These are phyloP conservation scores for Fagus crenata DNA, from an alignment of 306 rosid genomes.

Conservation along the genomic window DNA sequence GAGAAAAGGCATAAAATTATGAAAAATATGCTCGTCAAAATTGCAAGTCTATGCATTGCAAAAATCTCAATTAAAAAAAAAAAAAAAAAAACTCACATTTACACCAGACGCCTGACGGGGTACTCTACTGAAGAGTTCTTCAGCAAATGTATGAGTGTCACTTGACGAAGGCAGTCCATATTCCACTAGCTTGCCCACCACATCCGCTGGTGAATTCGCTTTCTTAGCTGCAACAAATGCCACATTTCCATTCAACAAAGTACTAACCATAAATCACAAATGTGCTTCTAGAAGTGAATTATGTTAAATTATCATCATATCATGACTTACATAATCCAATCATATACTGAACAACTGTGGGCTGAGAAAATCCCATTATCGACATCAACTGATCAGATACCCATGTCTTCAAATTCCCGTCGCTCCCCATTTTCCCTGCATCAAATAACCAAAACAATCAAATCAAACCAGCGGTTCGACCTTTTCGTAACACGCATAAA, in stretches of 20 bases:
- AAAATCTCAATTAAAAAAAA: constrained; percentile 15
- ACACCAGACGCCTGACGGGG: constrained; percentile 57
- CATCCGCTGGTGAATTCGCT: constrained; percentile 70
- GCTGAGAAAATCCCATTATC: constrained; percentile 75
- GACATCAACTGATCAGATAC: constrained; percentile 74
- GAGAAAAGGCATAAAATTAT: constrained; percentile 14
- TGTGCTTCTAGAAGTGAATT: neutral
- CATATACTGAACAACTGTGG: constrained; percentile 67
- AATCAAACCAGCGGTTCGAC: neutral
- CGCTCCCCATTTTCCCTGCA: constrained; percentile 61
- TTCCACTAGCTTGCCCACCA: constrained; percentile 58
- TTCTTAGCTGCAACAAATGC: constrained; percentile 64
- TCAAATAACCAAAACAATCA: constrained; percentile 14
- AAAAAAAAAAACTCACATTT: constrained; percentile 46
- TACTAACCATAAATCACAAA: neutral
- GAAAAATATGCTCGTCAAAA: neutral
- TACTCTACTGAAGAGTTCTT: constrained; percentile 64
- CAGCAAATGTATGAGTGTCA: constrained; percentile 67
- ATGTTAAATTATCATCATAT: neutral
- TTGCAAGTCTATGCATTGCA: constrained; percentile 1
- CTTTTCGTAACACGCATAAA: neutral
- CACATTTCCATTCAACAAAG: neutral
- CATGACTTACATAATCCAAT: constrained; percentile 65
- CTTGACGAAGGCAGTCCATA: constrained; percentile 49
- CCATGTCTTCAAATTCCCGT: constrained; percentile 67